Conservation (phyloP, 495 filamentous ascomycete genomes). For the Ramalina peruviana region DNA sequence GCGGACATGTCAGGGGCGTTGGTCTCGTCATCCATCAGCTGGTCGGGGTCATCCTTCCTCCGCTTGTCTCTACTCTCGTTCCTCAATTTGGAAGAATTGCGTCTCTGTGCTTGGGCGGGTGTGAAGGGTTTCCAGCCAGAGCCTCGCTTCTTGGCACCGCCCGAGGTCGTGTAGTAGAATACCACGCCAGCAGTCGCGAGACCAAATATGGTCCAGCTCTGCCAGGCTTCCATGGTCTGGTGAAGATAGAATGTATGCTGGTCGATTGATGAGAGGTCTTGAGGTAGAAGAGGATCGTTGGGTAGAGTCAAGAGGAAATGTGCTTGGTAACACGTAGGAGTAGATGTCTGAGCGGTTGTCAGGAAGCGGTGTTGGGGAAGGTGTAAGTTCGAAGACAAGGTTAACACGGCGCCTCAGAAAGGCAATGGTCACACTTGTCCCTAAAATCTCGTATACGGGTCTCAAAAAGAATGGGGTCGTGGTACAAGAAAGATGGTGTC, state of each 20-base stretch:
- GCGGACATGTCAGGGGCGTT: conserved; percentile 9
- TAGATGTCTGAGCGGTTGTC: background rate
- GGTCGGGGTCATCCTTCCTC: conserved; percentile 9
- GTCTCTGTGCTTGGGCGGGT: conserved; percentile 3
- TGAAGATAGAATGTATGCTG: no score
- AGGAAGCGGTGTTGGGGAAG: background rate
- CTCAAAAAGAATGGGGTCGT: no score
- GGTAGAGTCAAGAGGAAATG: background rate
- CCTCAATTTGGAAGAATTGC: background rate
- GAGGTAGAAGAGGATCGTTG: no score
- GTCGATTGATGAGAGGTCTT: background rate
- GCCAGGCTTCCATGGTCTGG: conserved; percentile 13
- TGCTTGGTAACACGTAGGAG: background rate
- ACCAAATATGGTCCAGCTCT: conserved; percentile 15
- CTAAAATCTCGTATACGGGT: no score
- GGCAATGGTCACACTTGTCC: no score
- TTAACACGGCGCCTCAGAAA: no score
- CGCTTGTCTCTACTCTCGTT: conserved; percentile 7
- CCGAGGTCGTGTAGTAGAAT: conserved; percentile 11
- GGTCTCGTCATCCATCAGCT: conserved; percentile 1
- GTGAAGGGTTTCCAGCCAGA: conserved; percentile 3
- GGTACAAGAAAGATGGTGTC: no score
- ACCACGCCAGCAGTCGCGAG: conserved; percentile 6
- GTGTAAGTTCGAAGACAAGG: background rate
- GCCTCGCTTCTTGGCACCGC: conserved; percentile 1